phyloP scores from a whole-genome alignment of 2,329 filamentous ascomycete genomes.

The Aspergillus udagawae region DNA sequence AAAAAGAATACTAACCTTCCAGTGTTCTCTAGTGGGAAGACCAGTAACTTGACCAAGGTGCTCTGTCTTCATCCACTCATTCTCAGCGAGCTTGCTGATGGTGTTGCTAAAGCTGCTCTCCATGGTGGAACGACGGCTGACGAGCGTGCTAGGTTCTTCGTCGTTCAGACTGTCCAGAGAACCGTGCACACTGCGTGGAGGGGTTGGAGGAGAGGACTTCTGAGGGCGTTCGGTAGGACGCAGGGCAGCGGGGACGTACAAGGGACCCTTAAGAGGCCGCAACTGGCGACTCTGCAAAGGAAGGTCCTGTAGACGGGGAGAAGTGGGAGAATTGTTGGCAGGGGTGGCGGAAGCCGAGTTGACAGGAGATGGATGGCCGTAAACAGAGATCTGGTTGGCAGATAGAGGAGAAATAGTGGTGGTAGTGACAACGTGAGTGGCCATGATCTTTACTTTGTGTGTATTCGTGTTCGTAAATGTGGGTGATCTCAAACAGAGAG shows the following conservation, averaged over 20 bases:
- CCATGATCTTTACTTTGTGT: constrained; percentile 15
- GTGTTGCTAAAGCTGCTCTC: constrained; percentile 37
- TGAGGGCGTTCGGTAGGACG: constrained; percentile 55
- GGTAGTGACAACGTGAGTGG: constrained; percentile 30
- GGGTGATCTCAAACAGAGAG: neutral
- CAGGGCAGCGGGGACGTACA: constrained; percentile 61
- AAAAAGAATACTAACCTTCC: constrained; percentile 53
- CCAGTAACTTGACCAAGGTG: constrained; percentile 56
- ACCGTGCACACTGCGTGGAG: constrained; percentile 52
- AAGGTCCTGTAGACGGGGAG: constrained; percentile 42
- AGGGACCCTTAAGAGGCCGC: constrained; percentile 56
- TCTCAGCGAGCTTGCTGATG: constrained; percentile 47
- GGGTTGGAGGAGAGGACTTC: constrained; percentile 43
- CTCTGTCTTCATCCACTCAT: constrained; percentile 50
- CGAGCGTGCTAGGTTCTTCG: constrained; percentile 30
- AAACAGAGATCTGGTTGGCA: constrained; percentile 33
- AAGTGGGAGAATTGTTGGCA: constrained; percentile 51
- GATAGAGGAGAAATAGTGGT: constrained; percentile 21
- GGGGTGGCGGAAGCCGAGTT: constrained; percentile 49
- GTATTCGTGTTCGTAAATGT: neutral
- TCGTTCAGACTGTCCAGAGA: constrained; percentile 49
- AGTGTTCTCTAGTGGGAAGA: constrained; percentile 59
- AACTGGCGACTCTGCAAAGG: constrained; percentile 52
- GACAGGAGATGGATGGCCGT: constrained; percentile 41
- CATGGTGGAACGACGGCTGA: constrained; percentile 37